Base-by-base conservation (phyloP, 2,329 filamentous ascomycete genomes). In the Penicillium sp. region DNA sequence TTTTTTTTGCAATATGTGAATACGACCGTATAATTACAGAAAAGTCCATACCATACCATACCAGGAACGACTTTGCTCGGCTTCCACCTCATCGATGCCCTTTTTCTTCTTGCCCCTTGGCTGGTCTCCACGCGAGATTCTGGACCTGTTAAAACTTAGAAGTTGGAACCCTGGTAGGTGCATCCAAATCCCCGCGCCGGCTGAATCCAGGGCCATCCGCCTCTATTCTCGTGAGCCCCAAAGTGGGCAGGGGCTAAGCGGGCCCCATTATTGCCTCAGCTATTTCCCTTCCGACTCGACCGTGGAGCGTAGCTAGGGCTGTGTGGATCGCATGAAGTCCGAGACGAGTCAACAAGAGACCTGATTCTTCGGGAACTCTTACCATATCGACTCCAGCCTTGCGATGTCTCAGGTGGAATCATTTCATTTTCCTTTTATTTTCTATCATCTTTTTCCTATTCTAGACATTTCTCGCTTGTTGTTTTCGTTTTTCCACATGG, bases 341-440 rank as follows among this genome's bases (percentile, higher is more conserved):
- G 20, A 35, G 34, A 17, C 48, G 34, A 52, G 42, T 22, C 20
- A 17, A 45, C 5, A 17, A 22, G 7, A 17, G 37, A 20, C 14
- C 15, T 12, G 22, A 11, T 37, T 39, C 52, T 63, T 63, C 62
- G 53, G 63, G 41, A 35, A 20, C 42, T 63, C 57, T 60, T 51
- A 17, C 55, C 54, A 20, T 47, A 54, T 50, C 5, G 17, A 31
- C 22, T 14, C 55, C 54, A 54, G 60, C 41, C 39, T 37, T 55
- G 41, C 15, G 20, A 51, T 63, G 52, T 63, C 63, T 63, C 54
- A 45, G 15, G 14, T 31, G 7, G 6, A 41, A 48, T 12, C 17
- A 31, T 15, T 47, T 37, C 22, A 42, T 31, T 53, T 56, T 15
- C 50, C 8, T 2, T 17, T 41, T 17, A n/a, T n/a, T 53, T 15